phyloP scores from a whole-genome alignment of 768 basidiomycete species.

The Cyathus striatus region DNA sequence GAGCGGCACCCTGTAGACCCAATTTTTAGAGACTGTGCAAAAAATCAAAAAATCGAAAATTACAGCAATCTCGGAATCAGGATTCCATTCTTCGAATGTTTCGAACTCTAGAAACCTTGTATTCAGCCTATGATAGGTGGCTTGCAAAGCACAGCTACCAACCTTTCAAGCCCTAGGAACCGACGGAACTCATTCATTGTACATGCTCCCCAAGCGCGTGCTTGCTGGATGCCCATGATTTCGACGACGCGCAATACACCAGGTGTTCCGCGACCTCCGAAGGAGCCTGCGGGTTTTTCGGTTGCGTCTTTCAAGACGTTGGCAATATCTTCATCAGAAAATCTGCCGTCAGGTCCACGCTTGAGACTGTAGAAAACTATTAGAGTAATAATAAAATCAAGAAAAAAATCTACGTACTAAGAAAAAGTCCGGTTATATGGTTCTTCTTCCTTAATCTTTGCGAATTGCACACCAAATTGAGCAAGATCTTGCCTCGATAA shows the following conservation, averaged over 20 bases:
- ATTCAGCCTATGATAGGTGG: neutral
- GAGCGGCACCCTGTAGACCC: conserved; percentile 13
- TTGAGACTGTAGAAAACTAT: conserved; percentile 25
- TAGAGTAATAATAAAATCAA: neutral
- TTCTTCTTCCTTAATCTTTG: conserved; percentile 8
- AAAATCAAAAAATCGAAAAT: conserved; percentile 32
- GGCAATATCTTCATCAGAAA: conserved; percentile 49
- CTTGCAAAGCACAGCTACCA: conserved; percentile 5
- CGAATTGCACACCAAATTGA: conserved; percentile 11
- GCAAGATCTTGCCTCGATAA: conserved; percentile 20
- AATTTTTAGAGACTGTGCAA: neutral
- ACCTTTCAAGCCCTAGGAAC: conserved; percentile 42
- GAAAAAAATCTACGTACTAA: conserved; percentile 22
- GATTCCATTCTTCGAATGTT: conserved; percentile 52
- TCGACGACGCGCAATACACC: conserved; percentile 44
- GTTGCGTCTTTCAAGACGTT: conserved; percentile 41
- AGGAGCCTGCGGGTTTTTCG: conserved; percentile 38
- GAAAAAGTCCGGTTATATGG: conserved; percentile 40
- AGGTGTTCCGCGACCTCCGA: conserved; percentile 43
- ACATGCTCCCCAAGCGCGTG: conserved; percentile 50
- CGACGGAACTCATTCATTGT: conserved; percentile 53
- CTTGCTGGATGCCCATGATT: conserved; percentile 51
- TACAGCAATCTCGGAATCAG: conserved; percentile 39
- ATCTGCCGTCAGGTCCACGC: conserved; percentile 41
- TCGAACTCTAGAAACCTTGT: conserved; percentile 24